phyloP scores from a whole-genome alignment of 495 filamentous ascomycete genomes.

The Cercophora sp. region DNA sequence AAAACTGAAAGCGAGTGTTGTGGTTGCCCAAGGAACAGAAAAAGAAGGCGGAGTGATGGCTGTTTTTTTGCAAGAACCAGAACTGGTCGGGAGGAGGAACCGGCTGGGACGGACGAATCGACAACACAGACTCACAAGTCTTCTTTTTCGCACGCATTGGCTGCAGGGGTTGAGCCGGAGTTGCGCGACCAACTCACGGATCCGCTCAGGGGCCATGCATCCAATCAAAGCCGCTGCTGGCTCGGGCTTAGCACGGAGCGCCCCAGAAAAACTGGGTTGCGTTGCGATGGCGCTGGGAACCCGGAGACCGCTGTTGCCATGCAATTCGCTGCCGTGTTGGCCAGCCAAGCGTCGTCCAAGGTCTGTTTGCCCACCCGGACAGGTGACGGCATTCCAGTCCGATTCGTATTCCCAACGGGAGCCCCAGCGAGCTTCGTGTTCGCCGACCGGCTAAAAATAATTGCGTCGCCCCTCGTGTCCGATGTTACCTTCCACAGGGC shows the following conservation, averaged over 20 bases:
- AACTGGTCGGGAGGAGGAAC: neutral
- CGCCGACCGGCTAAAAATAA: conserved; percentile 14
- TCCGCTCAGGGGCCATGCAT: conserved; percentile 5
- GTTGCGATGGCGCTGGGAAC: conserved; percentile 7
- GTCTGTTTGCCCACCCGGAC: no score
- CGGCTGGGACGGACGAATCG: conserved; percentile 7
- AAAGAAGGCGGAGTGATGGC: conserved; percentile 6
- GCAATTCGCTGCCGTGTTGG: conserved; percentile 3
- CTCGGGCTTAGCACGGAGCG: conserved; percentile 1
- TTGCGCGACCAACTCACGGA: conserved; percentile 5
- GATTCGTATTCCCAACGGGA: conserved; percentile 9
- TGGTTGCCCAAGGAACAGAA: conserved; percentile 11
- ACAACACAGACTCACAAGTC: conserved; percentile 2
- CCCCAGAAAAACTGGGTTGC: neutral
- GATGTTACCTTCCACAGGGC: conserved; percentile 1
- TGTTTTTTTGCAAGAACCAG: neutral
- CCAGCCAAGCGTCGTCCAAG: neutral
- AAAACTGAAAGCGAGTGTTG: conserved; percentile 6
- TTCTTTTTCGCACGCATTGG: conserved; percentile 8
- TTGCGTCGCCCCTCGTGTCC: neutral
- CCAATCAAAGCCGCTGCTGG: conserved; percentile 2
- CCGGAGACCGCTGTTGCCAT: conserved; percentile 6
- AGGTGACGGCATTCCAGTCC: conserved; percentile 3
- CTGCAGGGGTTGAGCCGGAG: conserved; percentile 6
- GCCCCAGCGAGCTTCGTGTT: conserved; percentile 2